Conservation (phyloP, 2,329 filamentous ascomycete genomes). For the Penicillium sp. region DNA sequence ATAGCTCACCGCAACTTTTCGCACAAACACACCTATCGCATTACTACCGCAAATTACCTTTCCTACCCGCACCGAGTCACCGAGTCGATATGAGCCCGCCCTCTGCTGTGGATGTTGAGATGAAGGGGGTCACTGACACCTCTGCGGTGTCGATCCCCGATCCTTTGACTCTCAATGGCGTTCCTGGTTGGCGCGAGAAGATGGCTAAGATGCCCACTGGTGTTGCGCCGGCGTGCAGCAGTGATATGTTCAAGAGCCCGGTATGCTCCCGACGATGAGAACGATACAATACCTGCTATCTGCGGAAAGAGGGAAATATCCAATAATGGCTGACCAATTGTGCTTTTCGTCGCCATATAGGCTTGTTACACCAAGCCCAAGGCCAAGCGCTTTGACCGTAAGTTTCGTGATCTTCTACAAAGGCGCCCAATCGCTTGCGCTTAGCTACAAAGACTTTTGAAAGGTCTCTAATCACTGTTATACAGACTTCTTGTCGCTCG, state of each 20-base stretch:
- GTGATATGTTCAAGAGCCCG: slow-evolving; percentile 79
- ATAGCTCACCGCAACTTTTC: background rate
- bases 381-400: slow-evolving; percentile 82
- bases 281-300: background rate
- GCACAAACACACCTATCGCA: background rate
- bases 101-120: slow-evolving; percentile 29
- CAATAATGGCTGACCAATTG: slow-evolving; percentile 17
- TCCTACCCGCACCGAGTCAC: background rate
- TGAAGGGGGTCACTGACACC: slow-evolving; percentile 38
- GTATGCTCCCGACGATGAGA: slow-evolving; percentile 46
- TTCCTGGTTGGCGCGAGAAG: slow-evolving; percentile 68
- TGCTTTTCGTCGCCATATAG: slow-evolving; percentile 30
- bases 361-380: slow-evolving; percentile 63
- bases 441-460: background rate
- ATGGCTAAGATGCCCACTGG: slow-evolving; percentile 68
- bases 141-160: slow-evolving; percentile 37
- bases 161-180: slow-evolving; percentile 63
- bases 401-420: slow-evolving; percentile 42
- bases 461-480: background rate
- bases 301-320: background rate
- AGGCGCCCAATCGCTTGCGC: background rate
- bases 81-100: slow-evolving; percentile 24
- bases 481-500: slow-evolving; percentile 58
- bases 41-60: slow-evolving; percentile 1
- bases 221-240: slow-evolving; percentile 73